Conservation (phyloP, 78 protist genomes). For the Emiliania huxleyi region DNA sequence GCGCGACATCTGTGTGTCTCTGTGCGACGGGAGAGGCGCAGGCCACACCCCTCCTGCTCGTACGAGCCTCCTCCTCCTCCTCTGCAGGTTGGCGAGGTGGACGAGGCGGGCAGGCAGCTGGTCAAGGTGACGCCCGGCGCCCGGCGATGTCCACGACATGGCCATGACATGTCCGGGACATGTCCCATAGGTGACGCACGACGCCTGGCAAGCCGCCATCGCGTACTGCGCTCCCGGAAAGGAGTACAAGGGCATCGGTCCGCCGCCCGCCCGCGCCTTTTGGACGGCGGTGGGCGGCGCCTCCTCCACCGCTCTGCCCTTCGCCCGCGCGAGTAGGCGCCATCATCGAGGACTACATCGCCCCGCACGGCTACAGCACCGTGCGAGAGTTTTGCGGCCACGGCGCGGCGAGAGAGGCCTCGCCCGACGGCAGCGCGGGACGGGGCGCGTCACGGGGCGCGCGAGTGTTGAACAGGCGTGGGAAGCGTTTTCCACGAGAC, state of each 20-base stretch:
- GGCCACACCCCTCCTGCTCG: background rate
- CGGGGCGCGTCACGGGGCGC: too few species aligned
- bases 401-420: too few species aligned
- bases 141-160: too few species aligned
- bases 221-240: background rate
- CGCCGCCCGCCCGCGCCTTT: too few species aligned
- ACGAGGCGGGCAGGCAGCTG: conserved; percentile 12
- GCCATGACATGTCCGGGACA: too few species aligned
- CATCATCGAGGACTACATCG: conserved; percentile 20
- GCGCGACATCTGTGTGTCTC: too few species aligned
- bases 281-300: too few species aligned
- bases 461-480: too few species aligned
- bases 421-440: too few species aligned
- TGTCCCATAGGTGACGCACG: background rate
- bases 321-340: too few species aligned
- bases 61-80: background rate
- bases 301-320: too few species aligned
- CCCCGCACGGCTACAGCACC: conserved; percentile 46
- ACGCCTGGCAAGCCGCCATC: conserved; percentile 38
- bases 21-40: too few species aligned
- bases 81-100: conserved; percentile 13
- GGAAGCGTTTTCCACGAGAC: conserved; percentile 80
- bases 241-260: background rate
- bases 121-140: background rate
- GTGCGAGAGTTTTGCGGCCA: conserved; percentile 90